Evolutionary conservation across 1,139 yeast species (phyloP).

Genomic region (Geotrichum fermentans): DNA sequence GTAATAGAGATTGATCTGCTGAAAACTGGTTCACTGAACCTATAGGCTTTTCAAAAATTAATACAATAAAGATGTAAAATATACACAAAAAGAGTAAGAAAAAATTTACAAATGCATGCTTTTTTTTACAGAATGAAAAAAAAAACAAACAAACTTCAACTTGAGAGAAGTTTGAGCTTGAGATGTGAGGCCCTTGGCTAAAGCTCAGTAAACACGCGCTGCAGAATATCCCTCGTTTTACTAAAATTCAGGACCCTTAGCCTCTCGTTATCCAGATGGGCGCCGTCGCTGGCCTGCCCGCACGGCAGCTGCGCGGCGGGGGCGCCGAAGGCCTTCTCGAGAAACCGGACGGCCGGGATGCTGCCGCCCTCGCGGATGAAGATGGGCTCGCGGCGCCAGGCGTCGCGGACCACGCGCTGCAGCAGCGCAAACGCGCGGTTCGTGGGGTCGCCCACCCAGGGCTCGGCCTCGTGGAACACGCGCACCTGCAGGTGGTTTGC

Average conservation of each 20-base stretch:
- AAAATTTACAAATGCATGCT: too few relatives aligned
- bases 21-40: too few relatives aligned
- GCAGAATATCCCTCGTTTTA: slow-evolving; percentile 64
- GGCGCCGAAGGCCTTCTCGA: slow-evolving; percentile 77
- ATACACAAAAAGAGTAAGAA: too few relatives aligned
- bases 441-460: slow-evolving; percentile 87
- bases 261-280: slow-evolving; percentile 85
- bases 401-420: slow-evolving; percentile 51
- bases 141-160: too few relatives aligned
- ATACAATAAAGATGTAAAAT: too few relatives aligned
- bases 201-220: slow-evolving; percentile 27
- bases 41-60: too few relatives aligned
- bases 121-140: too few relatives aligned
- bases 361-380: slow-evolving; percentile 95
- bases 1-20: too few relatives aligned
- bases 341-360: slow-evolving; percentile 79
- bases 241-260: slow-evolving; percentile 71
- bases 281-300: slow-evolving; percentile 92
- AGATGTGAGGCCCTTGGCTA: too few relatives aligned
- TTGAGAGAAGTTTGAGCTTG: too few relatives aligned
- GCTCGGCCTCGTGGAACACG: slow-evolving; percentile 81
- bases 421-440: slow-evolving; percentile 68
- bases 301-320: slow-evolving; percentile 95
- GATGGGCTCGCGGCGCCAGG: slow-evolving; percentile 65
- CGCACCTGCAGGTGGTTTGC: slow-evolving; percentile 53